phyloP scores from a whole-genome alignment of 2,329 filamentous ascomycete species.

The Cryphonectria naterciae region DNA sequence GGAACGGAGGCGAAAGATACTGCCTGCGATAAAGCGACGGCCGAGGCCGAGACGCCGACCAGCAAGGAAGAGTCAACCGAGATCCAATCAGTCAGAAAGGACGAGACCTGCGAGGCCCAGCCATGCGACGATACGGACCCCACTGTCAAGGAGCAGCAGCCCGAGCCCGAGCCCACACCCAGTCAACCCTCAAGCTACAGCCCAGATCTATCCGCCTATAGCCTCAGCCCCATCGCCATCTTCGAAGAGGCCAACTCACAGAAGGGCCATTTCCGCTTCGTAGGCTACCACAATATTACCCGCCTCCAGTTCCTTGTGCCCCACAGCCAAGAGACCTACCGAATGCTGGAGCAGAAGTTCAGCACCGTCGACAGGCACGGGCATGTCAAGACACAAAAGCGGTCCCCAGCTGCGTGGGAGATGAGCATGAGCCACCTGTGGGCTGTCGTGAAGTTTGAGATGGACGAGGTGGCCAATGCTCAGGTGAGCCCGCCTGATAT shows the following conservation, averaged over 20 bases:
- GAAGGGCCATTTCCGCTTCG: neutral
- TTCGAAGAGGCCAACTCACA: slow-evolving; percentile 1
- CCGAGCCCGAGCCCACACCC: neutral
- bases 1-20: neutral
- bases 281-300: slow-evolving; percentile 6
- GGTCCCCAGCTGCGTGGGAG: neutral
- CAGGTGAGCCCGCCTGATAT: neutral
- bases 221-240: neutral
- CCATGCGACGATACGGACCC: neutral
- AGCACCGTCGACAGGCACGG: neutral
- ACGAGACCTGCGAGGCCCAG: neutral
- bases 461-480: neutral
- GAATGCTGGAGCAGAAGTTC: slow-evolving; percentile 13
- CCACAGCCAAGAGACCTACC: neutral
- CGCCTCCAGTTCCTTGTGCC: slow-evolving; percentile 7
- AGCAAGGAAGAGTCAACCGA: neutral
- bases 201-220: neutral
- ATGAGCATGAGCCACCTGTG: slow-evolving; percentile 4
- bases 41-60: neutral
- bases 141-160: neutral
- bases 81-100: neutral
- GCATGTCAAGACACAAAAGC: neutral
- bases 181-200: neutral
- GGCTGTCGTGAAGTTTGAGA: slow-evolving; percentile 9
- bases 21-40: neutral